Evolutionary conservation across 2,329 filamentous ascomycete species (phyloP), one percentile per base, ranked within the genome.

Genomic region (Thermomyces lanuginosus): DNA sequence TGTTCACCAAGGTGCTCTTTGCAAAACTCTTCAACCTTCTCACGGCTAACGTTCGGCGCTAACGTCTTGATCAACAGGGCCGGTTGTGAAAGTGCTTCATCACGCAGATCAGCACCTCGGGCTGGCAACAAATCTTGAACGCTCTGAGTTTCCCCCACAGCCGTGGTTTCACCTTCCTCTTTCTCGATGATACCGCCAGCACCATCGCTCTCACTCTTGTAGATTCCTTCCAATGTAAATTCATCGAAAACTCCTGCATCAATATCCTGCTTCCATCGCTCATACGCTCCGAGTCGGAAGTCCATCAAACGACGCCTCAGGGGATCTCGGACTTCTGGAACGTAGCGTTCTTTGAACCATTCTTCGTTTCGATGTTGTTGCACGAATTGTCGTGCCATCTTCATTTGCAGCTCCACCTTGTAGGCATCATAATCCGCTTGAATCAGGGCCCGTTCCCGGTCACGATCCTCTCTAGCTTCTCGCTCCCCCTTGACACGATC

Each of bases 51-150:
- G 32, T 91, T 92, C 5, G 89, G 89, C 4, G 89, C 86, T 44
- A 98, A 83, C 0, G 89, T 98, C 61, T 98, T 98, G 63, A 98
- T 93, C 24, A 98, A 69, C 10, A 98, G 65, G 0, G 91, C 92
- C 8, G 89, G 89, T 49, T 92, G 82, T 38, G 76, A 74, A 16
- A 89, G 68, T 25, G 77, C 79, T 39, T 92, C 84, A 45, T 98
- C 89, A 19, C 82, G 74, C 27, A 95, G 68, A 37, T 95, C 86
- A 25, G 79, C 81, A 15, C 79, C 81, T 37, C 72, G 72, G 21
- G 74, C 75, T 17, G 89, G 83, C 8, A 95, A 69, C 25, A 95
- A 62, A 49, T 95, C 89, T 24, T 86, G 77, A 20, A 95, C 84
- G 27, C 86, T 83, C 14, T 95, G 65, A 3, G 92, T 83, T 53